phyloP scores from a whole-genome alignment of 1,284 basidiomycete species.

The Ganoderma sp. region DNA sequence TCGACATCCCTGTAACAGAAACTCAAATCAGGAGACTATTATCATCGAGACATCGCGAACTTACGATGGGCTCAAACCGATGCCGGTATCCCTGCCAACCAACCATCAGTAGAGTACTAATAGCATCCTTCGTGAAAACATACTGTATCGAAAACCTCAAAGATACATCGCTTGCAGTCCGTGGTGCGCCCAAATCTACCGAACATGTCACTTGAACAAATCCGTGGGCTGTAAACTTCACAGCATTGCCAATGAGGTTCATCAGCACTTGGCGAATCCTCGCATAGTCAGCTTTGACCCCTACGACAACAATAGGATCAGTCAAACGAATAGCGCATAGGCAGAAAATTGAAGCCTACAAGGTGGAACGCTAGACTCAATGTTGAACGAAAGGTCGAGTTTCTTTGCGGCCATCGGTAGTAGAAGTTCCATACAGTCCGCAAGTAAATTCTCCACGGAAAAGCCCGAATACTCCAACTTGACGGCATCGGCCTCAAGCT shows the following conservation, averaged over 20 bases:
- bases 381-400: conserved; percentile 72
- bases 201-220: conserved; percentile 66
- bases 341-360: conserved; percentile 47
- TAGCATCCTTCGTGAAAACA: conserved; percentile 29
- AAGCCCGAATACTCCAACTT: conserved; percentile 72
- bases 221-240: conserved; percentile 71
- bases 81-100: conserved; percentile 63
- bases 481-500: conserved; percentile 72
- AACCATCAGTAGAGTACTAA: neutral
- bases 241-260: conserved; percentile 77
- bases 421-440: conserved; percentile 75
- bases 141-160: conserved; percentile 72
- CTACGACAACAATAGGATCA: conserved; percentile 39
- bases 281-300: conserved; percentile 75
- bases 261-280: conserved; percentile 76
- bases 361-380: conserved; percentile 64
- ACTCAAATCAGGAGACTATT: conserved; percentile 6
- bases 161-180: conserved; percentile 50
- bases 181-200: conserved; percentile 48
- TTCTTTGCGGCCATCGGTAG: conserved; percentile 75
- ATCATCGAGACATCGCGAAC: conserved; percentile 1
- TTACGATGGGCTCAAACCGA: conserved; percentile 60
- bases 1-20: conserved; percentile 55
- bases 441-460: conserved; percentile 71
- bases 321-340: neutral